Percentiles rank a stretch among this genome's conserved stretches.
Evolutionary conservation across 2,329 filamentous ascomycete genomes (phyloP).

Genomic region (Xylaria sp.): DNA sequence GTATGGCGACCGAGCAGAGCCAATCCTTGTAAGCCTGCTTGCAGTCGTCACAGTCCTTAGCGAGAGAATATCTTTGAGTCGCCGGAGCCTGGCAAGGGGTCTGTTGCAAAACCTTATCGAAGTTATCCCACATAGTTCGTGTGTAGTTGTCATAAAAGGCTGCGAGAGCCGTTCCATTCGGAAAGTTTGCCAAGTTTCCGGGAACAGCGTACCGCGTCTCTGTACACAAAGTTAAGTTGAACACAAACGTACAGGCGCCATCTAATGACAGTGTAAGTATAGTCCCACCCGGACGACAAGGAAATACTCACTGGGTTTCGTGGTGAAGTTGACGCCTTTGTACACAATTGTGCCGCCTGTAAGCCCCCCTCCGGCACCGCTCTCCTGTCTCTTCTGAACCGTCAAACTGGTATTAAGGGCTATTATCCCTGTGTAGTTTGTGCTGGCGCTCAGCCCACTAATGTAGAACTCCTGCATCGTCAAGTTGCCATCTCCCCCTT

Average conservation of each 20-base stretch:
- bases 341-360: conserved; percentile 82
- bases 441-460: conserved; percentile 75
- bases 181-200: conserved; percentile 73
- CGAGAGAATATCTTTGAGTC: conserved; percentile 83
- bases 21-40: conserved; percentile 86
- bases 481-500: conserved; percentile 69
- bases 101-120: conserved; percentile 83
- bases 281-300: background rate
- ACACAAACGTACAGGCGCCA: conserved; percentile 78
- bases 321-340: conserved; percentile 75
- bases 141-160: conserved; percentile 83
- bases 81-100: conserved; percentile 82
- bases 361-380: conserved; percentile 70
- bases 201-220: conserved; percentile 93
- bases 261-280: conserved; percentile 30
- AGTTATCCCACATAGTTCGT: conserved; percentile 74
- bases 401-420: conserved; percentile 61
- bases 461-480: conserved; percentile 92
- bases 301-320: conserved; percentile 72
- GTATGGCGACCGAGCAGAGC: conserved; percentile 93
- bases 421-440: conserved; percentile 77
- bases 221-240: conserved; percentile 87
- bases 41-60: conserved; percentile 79
- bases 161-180: conserved; percentile 69
- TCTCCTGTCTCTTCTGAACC: conserved; percentile 60